phyloP scores from a whole-genome alignment of 1,139 yeast genomes.

The Keqinozyma sinolaborantium region DNA sequence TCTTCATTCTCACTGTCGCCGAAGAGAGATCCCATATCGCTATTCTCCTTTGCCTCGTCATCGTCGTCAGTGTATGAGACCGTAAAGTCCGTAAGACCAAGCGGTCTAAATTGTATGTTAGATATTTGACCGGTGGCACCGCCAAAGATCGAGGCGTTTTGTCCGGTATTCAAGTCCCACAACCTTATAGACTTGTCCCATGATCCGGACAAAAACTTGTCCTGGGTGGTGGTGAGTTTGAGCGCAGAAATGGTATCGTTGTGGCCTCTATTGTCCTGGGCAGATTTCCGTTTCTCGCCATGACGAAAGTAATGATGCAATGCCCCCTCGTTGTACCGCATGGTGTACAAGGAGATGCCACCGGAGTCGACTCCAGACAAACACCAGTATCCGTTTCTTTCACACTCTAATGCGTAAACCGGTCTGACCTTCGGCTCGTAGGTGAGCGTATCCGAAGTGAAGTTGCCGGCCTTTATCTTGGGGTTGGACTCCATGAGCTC shows the following conservation, averaged over 20 bases:
- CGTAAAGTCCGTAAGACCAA: constrained; percentile 46
- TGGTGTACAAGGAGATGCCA: constrained; percentile 80
- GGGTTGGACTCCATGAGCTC: constrained; percentile 40
- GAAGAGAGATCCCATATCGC: constrained; percentile 73
- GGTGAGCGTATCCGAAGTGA: constrained; percentile 34
- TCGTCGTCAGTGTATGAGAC: constrained; percentile 14
- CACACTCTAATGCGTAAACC: constrained; percentile 82
- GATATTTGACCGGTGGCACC: constrained; percentile 78
- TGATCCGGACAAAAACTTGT: constrained; percentile 71
- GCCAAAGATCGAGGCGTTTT: constrained; percentile 40
- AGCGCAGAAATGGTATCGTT: constrained; percentile 72
- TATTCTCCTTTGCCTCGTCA: constrained; percentile 38
- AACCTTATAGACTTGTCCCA: constrained; percentile 80
- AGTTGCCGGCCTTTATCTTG: constrained; percentile 41
- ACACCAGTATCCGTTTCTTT: constrained; percentile 80
- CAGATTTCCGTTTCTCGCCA: constrained; percentile 14
- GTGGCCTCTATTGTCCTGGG: constrained; percentile 40
- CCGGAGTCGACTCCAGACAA: constrained; percentile 81
- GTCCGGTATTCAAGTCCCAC: constrained; percentile 87
- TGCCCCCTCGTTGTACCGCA: constrained; percentile 80
- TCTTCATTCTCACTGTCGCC: constrained; percentile 71
- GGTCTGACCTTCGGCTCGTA: constrained; percentile 77
- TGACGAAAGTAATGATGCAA: constrained; percentile 71
- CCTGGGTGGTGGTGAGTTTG: constrained; percentile 58
- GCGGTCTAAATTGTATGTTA: constrained; percentile 74